phyloP scores from a whole-genome alignment of 2,329 filamentous ascomycete genomes.

The Periconia macrospinosa region DNA sequence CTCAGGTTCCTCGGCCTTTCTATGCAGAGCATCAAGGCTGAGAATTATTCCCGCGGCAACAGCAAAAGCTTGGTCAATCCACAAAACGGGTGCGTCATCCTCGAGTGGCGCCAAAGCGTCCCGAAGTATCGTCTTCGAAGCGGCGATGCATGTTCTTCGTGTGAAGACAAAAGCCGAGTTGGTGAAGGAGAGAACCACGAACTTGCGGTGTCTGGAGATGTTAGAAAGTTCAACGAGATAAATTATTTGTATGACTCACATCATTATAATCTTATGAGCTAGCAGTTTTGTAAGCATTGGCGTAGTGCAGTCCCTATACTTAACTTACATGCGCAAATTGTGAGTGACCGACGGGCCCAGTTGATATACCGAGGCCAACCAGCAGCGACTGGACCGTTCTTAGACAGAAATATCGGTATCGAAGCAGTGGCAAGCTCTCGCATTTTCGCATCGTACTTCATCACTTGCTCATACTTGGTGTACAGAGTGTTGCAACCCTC shows the following conservation, averaged over 20 bases:
- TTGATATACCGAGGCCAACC: conserved; percentile 41
- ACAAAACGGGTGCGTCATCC: conserved; percentile 40
- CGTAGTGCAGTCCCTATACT: too few relatives aligned
- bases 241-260: conserved; percentile 10
- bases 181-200: conserved; percentile 42
- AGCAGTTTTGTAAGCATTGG: background rate
- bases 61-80: conserved; percentile 48
- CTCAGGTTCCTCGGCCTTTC: conserved; percentile 13
- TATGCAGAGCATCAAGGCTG: conserved; percentile 43
- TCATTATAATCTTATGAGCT: conserved; percentile 48
- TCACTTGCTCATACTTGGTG: conserved; percentile 46
- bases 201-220: conserved; percentile 33
- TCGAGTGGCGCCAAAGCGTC: conserved; percentile 36
- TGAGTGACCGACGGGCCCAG: conserved; percentile 43
- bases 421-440: conserved; percentile 38
- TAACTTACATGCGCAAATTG: conserved; percentile 33
- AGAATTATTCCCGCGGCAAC: conserved; percentile 45
- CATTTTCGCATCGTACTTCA: conserved; percentile 43
- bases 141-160: conserved; percentile 44
- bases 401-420: conserved; percentile 36
- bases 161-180: conserved; percentile 44
- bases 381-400: conserved; percentile 28
- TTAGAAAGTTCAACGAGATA: background rate
- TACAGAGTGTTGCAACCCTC: conserved; percentile 39
- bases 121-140: conserved; percentile 44